phyloP scores from a whole-genome alignment of 495 filamentous ascomycete genomes.

The Penicillium soppii region DNA sequence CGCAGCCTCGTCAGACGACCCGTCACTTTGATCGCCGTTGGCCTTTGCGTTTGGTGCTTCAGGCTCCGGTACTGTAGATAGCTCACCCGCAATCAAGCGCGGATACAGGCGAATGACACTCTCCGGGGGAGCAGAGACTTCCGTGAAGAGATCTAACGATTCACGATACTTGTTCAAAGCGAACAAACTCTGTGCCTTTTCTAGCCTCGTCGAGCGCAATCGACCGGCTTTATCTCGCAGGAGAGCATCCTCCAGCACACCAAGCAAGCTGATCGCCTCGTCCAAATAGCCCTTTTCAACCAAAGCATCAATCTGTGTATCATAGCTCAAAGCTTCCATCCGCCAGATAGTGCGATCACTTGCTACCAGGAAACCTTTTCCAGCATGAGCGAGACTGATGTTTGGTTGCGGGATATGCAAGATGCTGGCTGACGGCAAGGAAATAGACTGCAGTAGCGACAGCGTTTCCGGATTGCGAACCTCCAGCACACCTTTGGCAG shows the following conservation, averaged over 20 bases:
- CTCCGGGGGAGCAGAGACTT: constrained; percentile 85
- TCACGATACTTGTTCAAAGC: constrained; percentile 78
- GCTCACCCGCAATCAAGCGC: constrained; percentile 75
- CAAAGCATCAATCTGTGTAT: constrained; percentile 84
- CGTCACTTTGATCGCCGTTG: constrained; percentile 28
- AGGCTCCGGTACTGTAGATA: constrained; percentile 57
- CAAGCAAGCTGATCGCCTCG: constrained; percentile 86
- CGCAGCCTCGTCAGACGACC: constrained; percentile 20
- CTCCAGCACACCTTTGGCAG: constrained; percentile 82
- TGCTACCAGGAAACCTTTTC: constrained; percentile 87
- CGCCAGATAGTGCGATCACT: constrained; percentile 92
- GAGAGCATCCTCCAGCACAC: constrained; percentile 89
- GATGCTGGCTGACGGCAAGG: constrained; percentile 73
- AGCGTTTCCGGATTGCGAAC: constrained; percentile 91
- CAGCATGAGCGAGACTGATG: constrained; percentile 87
- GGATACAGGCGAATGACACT: constrained; percentile 86
- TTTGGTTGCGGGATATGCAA: constrained; percentile 94
- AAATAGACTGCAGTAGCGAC: constrained; percentile 80
- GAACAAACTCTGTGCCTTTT: constrained; percentile 86
- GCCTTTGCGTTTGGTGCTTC: constrained; percentile 46
- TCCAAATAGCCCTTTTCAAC: constrained; percentile 75
- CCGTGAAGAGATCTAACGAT: constrained; percentile 87
- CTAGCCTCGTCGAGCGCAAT: constrained; percentile 79
- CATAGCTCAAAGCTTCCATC: constrained; percentile 92
- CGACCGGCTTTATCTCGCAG: constrained; percentile 78